These are phyloP conservation scores for Suillus sp. DNA, from an alignment of 768 basidiomycete species.

Conservation along the genomic window DNA sequence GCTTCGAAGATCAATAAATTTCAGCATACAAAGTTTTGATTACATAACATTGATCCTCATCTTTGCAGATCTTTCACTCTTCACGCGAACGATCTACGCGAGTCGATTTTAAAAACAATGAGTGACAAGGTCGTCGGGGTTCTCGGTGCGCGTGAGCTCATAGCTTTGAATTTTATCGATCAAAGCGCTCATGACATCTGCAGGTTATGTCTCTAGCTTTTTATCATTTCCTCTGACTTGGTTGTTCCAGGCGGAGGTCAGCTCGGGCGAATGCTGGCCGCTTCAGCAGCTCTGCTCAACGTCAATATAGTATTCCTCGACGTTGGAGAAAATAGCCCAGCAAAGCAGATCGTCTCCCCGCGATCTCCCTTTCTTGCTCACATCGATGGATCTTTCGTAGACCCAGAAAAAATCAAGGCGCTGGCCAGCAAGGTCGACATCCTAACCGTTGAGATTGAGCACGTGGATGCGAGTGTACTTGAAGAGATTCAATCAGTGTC, in stretches of 20 bases:
- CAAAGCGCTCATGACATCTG: conserved; percentile 15
- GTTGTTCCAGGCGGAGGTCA: conserved; percentile 84
- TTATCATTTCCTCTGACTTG: conserved; percentile 5
- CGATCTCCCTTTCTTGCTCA: conserved; percentile 53
- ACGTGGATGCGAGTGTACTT: conserved; percentile 80
- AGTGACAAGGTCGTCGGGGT: conserved; percentile 30
- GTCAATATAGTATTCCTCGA: conserved; percentile 86
- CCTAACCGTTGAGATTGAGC: conserved; percentile 95
- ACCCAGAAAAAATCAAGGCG: conserved; percentile 74
- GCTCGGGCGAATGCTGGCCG: conserved; percentile 94
- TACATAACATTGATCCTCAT: conserved; percentile 6
- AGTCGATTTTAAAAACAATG: conserved; percentile 18
- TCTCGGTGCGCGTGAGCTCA: conserved; percentile 33
- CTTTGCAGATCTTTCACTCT: conserved; percentile 6
- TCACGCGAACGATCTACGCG: not conserved
- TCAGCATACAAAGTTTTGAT: not conserved
- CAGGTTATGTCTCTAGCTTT: conserved; percentile 17
- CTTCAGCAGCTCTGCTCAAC: conserved; percentile 85
- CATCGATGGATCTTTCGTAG: conserved; percentile 87
- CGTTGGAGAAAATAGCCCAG: conserved; percentile 75
- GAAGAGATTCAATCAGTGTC: conserved; percentile 41
- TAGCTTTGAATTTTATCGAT: not conserved
- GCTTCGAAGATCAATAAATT: not conserved
- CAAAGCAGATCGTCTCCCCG: conserved; percentile 82
- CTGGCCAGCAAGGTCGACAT: conserved; percentile 83